These are phyloP conservation scores for Mycena albidolilacea DNA, from an alignment of 768 basidiomycete species.

Conservation along the genomic window DNA sequence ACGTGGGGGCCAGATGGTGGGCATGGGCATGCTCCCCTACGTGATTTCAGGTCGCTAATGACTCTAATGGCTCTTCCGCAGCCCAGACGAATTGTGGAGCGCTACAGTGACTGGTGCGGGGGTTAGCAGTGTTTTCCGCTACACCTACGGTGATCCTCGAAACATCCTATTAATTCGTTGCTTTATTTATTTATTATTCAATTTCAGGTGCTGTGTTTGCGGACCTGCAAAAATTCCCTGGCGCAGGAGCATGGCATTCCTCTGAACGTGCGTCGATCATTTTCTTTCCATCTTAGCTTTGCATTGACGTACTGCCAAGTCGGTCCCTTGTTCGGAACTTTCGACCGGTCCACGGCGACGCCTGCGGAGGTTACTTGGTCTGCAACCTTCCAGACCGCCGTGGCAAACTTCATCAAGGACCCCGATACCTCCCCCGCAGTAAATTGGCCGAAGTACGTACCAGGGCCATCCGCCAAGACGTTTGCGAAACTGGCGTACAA, in stretches of 20 bases:
- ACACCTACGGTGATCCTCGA: slow-evolving; percentile 38
- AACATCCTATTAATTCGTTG: neutral
- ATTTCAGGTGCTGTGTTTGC: slow-evolving; percentile 38
- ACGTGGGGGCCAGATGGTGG: slow-evolving; percentile 35
- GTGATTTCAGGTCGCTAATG: too few species aligned
- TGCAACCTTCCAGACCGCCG: slow-evolving; percentile 38
- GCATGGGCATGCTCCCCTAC: neutral
- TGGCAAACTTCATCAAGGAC: slow-evolving; percentile 43
- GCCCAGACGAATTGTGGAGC: slow-evolving; percentile 38
- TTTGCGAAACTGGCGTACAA: slow-evolving; percentile 40
- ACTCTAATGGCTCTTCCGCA: neutral
- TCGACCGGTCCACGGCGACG: slow-evolving; percentile 42
- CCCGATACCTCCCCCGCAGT: slow-evolving; percentile 34
- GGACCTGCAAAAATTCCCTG: slow-evolving; percentile 41
- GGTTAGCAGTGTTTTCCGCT: slow-evolving; percentile 39
- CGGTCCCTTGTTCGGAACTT: slow-evolving; percentile 44
- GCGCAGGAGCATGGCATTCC: slow-evolving; percentile 43
- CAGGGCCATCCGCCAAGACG: slow-evolving; percentile 32
- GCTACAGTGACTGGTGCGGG: slow-evolving; percentile 29
- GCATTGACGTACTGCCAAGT: neutral
- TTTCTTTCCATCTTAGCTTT: neutral
- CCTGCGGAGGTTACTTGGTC: slow-evolving; percentile 41
- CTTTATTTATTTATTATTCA: neutral
- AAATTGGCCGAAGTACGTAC: slow-evolving; percentile 39
- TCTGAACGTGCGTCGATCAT: slow-evolving; percentile 38